These are phyloP conservation scores for Phylloporus arenicola DNA, from an alignment of 768 basidiomycete genomes.

Conservation along the genomic window DNA sequence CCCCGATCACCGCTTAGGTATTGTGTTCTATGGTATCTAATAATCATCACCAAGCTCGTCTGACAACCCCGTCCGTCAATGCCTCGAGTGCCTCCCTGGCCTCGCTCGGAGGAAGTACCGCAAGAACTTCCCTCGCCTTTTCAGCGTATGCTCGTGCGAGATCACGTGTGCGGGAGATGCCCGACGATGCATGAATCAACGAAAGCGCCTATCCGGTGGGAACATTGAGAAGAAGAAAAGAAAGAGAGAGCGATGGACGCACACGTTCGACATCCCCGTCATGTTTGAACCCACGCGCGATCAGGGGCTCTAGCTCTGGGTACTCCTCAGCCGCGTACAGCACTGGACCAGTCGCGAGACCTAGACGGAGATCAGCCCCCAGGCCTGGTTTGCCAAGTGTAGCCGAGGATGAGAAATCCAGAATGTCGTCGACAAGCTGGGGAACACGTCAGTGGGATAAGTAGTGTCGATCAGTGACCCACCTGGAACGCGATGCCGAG, in stretches of 20 bases:
- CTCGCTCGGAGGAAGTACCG: slow-evolving; percentile 72
- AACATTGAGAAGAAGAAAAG: background rate
- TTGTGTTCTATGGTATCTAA: background rate
- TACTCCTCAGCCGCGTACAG: slow-evolving; percentile 85
- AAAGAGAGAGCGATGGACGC: slow-evolving; percentile 19
- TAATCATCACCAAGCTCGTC: slow-evolving; percentile 43
- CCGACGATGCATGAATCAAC: slow-evolving; percentile 55
- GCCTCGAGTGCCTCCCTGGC: slow-evolving; percentile 70
- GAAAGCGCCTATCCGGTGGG: slow-evolving; percentile 52
- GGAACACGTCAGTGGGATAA: background rate
- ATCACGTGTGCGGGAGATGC: slow-evolving; percentile 69
- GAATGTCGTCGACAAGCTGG: slow-evolving; percentile 90
- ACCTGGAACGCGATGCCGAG: slow-evolving; percentile 96
- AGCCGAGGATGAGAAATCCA: slow-evolving; percentile 82
- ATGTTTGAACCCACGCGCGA: slow-evolving; percentile 69
- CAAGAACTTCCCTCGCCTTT: slow-evolving; percentile 67
- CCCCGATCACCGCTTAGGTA: slow-evolving; percentile 20
- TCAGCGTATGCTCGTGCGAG: slow-evolving; percentile 73
- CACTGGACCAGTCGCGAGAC: slow-evolving; percentile 81
- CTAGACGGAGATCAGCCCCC: slow-evolving; percentile 77
- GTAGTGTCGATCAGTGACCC: slow-evolving; percentile 10
- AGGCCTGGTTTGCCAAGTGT: slow-evolving; percentile 82
- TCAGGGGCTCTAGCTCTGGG: slow-evolving; percentile 68
- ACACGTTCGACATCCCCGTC: slow-evolving; percentile 80
- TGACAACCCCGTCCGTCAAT: slow-evolving; percentile 63